phyloP scores from a whole-genome alignment of 2,329 filamentous ascomycete genomes.

The Fusarium robinianum region DNA sequence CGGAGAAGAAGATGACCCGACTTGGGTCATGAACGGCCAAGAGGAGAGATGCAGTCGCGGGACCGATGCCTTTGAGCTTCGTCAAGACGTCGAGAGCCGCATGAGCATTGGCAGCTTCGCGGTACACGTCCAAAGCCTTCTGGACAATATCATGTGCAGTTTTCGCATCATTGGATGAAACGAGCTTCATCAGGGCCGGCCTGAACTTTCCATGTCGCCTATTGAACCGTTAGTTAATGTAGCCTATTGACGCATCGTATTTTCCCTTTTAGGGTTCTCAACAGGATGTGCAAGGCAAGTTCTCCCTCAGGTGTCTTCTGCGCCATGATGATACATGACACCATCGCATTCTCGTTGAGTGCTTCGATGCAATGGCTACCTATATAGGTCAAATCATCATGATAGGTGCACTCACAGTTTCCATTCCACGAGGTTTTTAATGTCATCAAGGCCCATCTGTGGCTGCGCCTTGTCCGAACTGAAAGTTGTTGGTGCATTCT shows the following conservation, averaged over 20 bases:
- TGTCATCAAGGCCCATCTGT: conserved; percentile 59
- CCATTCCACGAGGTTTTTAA: conserved; percentile 68
- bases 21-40: conserved; percentile 66
- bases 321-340: too few species aligned
- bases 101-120: conserved; percentile 45
- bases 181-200: conserved; percentile 62
- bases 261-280: background rate
- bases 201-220: conserved; percentile 67
- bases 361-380: too few species aligned
- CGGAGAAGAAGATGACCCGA: conserved; percentile 74
- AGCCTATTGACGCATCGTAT: background rate
- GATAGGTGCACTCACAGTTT: conserved; percentile 61
- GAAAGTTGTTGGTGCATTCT: conserved; percentile 55
- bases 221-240: conserved; percentile 6
- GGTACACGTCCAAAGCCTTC: conserved; percentile 55
- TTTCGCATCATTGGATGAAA: conserved; percentile 62
- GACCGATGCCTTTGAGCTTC: conserved; percentile 73
- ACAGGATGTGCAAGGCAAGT: too few species aligned
- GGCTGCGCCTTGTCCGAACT: conserved; percentile 39
- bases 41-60: conserved; percentile 77
- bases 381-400: background rate
- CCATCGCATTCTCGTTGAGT: too few species aligned
- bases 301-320: too few species aligned
- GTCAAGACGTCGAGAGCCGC: conserved; percentile 59
- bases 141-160: conserved; percentile 54